phyloP scores from a whole-genome alignment of 768 basidiomycete genomes.

The Termitomyces sp. region DNA sequence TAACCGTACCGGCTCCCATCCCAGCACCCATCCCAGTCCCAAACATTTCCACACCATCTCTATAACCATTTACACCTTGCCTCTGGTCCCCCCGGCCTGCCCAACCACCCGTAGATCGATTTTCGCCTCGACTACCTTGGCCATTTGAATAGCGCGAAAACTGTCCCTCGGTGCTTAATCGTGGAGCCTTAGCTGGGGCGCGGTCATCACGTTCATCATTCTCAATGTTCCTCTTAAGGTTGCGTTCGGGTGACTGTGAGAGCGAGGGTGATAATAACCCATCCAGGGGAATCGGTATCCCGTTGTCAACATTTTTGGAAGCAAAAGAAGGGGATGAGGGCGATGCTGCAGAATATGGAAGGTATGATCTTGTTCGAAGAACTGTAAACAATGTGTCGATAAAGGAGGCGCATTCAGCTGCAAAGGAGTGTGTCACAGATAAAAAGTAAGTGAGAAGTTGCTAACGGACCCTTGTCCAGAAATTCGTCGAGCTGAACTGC shows the following conservation, averaged over 20 bases:
- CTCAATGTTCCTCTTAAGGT: conserved; percentile 63
- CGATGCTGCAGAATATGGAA: conserved; percentile 57
- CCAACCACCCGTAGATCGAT: conserved; percentile 40
- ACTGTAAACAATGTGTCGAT: conserved; percentile 84
- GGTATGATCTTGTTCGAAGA: conserved; percentile 80
- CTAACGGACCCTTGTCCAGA: conserved; percentile 74
- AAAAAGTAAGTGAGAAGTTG: neutral
- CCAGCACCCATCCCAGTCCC: conserved; percentile 25
- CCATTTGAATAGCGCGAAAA: conserved; percentile 60
- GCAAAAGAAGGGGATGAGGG: conserved; percentile 38
- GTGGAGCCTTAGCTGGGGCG: conserved; percentile 67
- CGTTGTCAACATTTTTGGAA: conserved; percentile 48
- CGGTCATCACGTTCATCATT: conserved; percentile 59
- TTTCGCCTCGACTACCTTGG: conserved; percentile 24
- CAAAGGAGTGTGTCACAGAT: conserved; percentile 8
- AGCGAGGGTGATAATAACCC: conserved; percentile 44
- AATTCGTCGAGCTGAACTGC: conserved; percentile 83
- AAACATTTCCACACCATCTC: conserved; percentile 29
- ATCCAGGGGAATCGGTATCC: conserved; percentile 82
- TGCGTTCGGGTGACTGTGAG: conserved; percentile 45
- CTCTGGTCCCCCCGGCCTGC: conserved; percentile 29
- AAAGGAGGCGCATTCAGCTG: conserved; percentile 65
- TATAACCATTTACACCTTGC: conserved; percentile 30
- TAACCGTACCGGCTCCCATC: conserved; percentile 19
- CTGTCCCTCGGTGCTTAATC: conserved; percentile 60